Base-by-base conservation (phyloP, 2,329 filamentous ascomycete genomes). In the Coccinonectria pachysandricola region DNA sequence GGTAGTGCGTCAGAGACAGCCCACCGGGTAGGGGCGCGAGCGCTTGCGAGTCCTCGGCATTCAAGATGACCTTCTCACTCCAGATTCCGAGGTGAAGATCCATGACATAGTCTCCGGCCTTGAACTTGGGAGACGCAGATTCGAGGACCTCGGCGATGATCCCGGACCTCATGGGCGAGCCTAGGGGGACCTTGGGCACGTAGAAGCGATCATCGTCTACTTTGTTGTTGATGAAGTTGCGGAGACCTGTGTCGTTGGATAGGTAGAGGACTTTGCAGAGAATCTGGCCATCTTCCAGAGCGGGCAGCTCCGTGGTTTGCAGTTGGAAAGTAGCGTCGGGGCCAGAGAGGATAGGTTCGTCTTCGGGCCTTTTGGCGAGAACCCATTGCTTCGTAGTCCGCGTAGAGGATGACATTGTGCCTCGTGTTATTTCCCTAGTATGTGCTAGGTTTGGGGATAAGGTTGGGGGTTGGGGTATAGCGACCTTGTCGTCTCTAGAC, bases 341-440 rank as follows among this genome's bases (percentile, higher is more conserved):
- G 15, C 46, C 46, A 3, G 36, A 34, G 19, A 49, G 39, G 15
- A 42, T 29, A 17, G 46, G 46, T 19, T 36, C 37, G 26, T 37
- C 46, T 24, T 37, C 28, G 14, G 45, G 45, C 37, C 43, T 46
- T 27, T 36, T 36, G 32, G 31, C 32, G 18, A 49, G 42, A 30
- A 45, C 32, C 46, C 46, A 49, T 48, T 46, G 45, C 40, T 49
- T 49, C 29, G 45, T 49, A n/a, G 42, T 46, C 11, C 28, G 31
- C 15, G 27, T 37, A 5, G 42, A 34, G 4, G 38, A 36, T 18
- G 42, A 27, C 42, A 45, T 45, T 25, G 32, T 21, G 13, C 18
- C 7, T 20, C 10, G 11, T 17, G 18, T 21, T 25, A 27, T 22
- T 35, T 30, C 7, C 9, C 8, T 13, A 18, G 13, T 14, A 8